Evolutionary conservation across 78 protist species (phyloP), one percentile per base, ranked within the genome.

Genomic region (Dictyostelium intermedium): DNA sequence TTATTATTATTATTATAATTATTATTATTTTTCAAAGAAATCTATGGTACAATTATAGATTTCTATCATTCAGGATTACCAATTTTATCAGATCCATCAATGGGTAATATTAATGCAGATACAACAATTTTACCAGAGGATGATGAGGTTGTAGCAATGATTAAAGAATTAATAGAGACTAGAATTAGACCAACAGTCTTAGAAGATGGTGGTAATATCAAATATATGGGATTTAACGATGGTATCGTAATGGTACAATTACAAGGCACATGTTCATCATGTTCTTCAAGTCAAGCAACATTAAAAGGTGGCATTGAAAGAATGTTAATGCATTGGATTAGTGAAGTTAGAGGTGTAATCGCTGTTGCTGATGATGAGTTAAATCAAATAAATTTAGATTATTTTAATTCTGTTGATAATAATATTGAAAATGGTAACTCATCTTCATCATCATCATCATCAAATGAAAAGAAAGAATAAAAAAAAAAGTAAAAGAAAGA

Each of bases 241-340:
- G 98, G 98, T 30, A 79, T 97, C 56, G 97, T 96, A 11, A 11
- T 69, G 87, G 95, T 97, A 11, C 53, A 96, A 78, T 43, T 97
- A 43, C 96, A 96, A 60, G 98, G 97, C 23, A 91, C 97, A 9
- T 96, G 97, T 73, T 73, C 87, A 41, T 79, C 96, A 11, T 97
- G 97, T 77, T 94, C 97, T 7, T 91, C 95, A 39, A 84, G 96
- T 39, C 83, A 87, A 37, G 98, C 96, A 6, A 97, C 98, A n/a
- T 91, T 97, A 37, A 97, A 97, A 82, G 82, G 84, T 50, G 98
- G 98, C 37, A 97, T 97, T 61, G 98, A 97, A 83, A 96, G 96
- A 82, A 97, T 97, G 98, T 53, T 97, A 66, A 97, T 95, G 97
- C 98, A 97, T 87, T 97, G 97, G 94, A 96, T 97, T 25, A 97